phyloP scores from a whole-genome alignment of 2,329 filamentous ascomycete species.

The Colletotrichum melonis region DNA sequence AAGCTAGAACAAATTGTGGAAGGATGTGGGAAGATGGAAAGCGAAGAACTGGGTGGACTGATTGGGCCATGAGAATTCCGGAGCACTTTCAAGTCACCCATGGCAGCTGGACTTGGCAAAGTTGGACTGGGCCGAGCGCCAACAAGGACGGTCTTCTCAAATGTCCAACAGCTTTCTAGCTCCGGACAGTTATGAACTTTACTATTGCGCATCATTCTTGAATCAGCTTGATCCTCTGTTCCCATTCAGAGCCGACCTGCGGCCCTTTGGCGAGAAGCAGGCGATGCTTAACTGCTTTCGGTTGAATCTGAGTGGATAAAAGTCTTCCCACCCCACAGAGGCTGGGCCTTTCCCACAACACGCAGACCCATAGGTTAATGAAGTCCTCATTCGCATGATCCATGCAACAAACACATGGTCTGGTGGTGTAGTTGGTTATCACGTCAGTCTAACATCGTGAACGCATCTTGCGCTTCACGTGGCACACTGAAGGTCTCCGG shows the following conservation, averaged over 20 bases:
- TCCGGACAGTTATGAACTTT: neutral
- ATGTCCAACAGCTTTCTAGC: neutral
- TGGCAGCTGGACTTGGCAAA: neutral
- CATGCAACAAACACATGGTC: constrained; percentile 1
- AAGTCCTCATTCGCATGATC: neutral
- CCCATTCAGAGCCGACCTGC: neutral
- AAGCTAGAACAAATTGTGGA: no score
- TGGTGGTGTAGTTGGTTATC: constrained; percentile 60
- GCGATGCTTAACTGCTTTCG: neutral
- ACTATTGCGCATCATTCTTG: neutral
- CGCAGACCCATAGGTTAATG: neutral
- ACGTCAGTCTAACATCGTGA: constrained; percentile 57
- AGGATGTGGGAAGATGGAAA: neutral
- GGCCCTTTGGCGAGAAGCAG: neutral
- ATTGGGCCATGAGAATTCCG: neutral
- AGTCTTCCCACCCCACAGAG: neutral
- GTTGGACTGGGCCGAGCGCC: neutral
- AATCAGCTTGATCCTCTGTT: neutral
- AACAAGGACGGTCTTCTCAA: neutral
- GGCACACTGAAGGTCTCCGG: constrained; percentile 4
- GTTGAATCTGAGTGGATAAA: neutral
- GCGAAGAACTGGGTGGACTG: neutral
- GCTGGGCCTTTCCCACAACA: neutral
- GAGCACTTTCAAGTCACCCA: neutral
- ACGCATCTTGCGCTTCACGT: neutral